Evolutionary conservation across 352 stramenopile genomes (phyloP).

Genomic region (Globisporangium heterothallicum): DNA sequence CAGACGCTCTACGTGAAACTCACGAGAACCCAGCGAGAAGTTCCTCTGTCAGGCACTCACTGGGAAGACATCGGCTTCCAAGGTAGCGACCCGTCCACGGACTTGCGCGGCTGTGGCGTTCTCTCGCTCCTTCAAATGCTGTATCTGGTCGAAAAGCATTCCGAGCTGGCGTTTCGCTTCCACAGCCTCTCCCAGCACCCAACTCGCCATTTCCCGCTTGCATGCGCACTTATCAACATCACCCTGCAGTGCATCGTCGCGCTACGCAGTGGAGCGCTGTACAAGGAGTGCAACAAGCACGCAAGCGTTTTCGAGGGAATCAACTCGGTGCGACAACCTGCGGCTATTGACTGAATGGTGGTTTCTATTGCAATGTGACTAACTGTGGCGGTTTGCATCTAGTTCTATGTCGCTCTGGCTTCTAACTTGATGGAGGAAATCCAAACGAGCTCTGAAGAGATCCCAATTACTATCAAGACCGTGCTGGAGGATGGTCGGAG

Average conservation of each 20-base stretch:
- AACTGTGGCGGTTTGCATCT: background rate
- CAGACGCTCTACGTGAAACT: conserved; percentile 67
- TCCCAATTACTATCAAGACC: conserved; percentile 55
- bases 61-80: conserved; percentile 90
- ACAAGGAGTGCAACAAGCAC: conserved; percentile 62
- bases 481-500: conserved; percentile 39
- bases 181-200: conserved; percentile 47
- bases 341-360: background rate
- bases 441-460: conserved; percentile 31
- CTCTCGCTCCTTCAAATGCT: conserved; percentile 85
- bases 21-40: conserved; percentile 22
- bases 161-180: conserved; percentile 43
- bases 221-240: conserved; percentile 71
- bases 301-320: conserved; percentile 43
- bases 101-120: conserved; percentile 81
- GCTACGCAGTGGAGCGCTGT: conserved; percentile 64
- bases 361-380: background rate
- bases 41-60: conserved; percentile 55
- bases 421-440: conserved; percentile 39
- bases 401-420: conserved; percentile 45
- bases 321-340: conserved; percentile 35
- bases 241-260: conserved; percentile 60
- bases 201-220: conserved; percentile 64
- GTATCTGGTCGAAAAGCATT: conserved; percentile 61
- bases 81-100: conserved; percentile 80